These are phyloP conservation scores for Fallopia convolvulus DNA, from an alignment of 148 eudicot genomes.

Conservation along the genomic window DNA sequence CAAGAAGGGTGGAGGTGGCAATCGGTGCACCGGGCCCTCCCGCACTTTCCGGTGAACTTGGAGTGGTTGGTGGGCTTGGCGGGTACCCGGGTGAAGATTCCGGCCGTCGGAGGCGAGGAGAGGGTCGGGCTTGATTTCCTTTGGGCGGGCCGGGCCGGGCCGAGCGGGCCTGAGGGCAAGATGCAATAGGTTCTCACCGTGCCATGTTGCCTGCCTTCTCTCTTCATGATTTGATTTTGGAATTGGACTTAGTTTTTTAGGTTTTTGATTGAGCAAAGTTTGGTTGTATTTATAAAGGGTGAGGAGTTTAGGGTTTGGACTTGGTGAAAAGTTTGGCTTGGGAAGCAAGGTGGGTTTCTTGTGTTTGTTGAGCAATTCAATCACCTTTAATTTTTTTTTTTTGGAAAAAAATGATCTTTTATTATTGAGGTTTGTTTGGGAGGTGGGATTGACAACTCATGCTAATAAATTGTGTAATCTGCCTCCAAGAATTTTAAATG, in stretches of 20 bases:
- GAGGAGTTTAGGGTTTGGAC: background rate
- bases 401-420: background rate
- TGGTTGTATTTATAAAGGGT: background rate
- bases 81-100: slow-evolving; percentile 49
- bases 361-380: slow-evolving; percentile 4
- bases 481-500: background rate
- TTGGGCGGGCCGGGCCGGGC: slow-evolving; percentile 9
- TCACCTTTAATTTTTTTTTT: background rate
- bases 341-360: background rate
- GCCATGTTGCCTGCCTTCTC: slow-evolving; percentile 69
- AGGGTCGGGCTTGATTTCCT: slow-evolving; percentile 21
- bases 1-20: slow-evolving; percentile 43
- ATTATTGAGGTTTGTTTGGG: background rate
- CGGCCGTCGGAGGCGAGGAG: slow-evolving; percentile 42
- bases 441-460: slow-evolving; percentile 7
- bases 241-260: background rate
- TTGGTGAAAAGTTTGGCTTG: slow-evolving; percentile 3
- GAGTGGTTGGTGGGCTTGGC: slow-evolving; percentile 78
- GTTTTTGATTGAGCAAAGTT: background rate
- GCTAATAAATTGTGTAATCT: background rate
- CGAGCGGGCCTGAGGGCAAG: slow-evolving; percentile 22
- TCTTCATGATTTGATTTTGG: slow-evolving; percentile 38
- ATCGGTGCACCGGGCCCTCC: slow-evolving; percentile 26
- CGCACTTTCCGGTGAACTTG: slow-evolving; percentile 69
- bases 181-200: slow-evolving; percentile 42